Base-by-base conservation (phyloP, 768 basidiomycete species). In the Tylopilus sp. region DNA sequence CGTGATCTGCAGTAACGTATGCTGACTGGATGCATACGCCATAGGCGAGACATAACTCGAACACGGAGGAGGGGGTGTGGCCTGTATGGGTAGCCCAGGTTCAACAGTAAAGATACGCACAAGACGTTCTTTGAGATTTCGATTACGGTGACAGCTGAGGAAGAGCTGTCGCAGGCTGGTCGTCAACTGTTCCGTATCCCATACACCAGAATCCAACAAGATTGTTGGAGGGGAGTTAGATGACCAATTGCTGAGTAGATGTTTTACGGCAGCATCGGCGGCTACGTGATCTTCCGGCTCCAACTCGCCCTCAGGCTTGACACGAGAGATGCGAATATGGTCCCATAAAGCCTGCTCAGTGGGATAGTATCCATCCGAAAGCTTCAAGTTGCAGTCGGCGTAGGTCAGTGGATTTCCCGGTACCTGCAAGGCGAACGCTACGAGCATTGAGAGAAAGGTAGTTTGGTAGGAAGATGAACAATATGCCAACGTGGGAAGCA, bases 211-310 rank as follows among this genome's bases (percentile, higher is more conserved):
- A 21, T 49, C 16, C 21, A 53, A 24, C 5, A 47, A 34, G 29
- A 17, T 10, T 1, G 13, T 37, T n/a, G 48, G 36, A 29, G 53
- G 50, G 12, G 19, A 26, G 11, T 53, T 36, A 14, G 25, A 53
- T 33, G 59, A 52, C 63, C 63, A 64, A 24, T 52, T 29, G 17
- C 25, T 17, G 3, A 50, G 48, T 25, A 65, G 16, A 14, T 22
- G 8, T 5, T 50, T 9, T 22, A 55, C 37, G 21, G 44, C 44
- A 29, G n/a, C 12, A 19, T 31, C 17, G 9, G 17, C n/a, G n/a
- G n/a, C n/a, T n/a, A n/a, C n/a, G n/a, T n/a, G n/a, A n/a, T n/a
- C n/a, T n/a, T n/a, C n/a, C n/a, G n/a, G n/a, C n/a, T n/a, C n/a
- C n/a, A n/a, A n/a, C n/a, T n/a, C n/a, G n/a, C n/a, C n/a, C n/a